Percentiles rank a stretch among this genome's conserved stretches.
These are phyloP conservation scores for Vaccinium macrocarpon DNA, from an alignment of 148 eudicot species.

Conservation along the genomic window DNA sequence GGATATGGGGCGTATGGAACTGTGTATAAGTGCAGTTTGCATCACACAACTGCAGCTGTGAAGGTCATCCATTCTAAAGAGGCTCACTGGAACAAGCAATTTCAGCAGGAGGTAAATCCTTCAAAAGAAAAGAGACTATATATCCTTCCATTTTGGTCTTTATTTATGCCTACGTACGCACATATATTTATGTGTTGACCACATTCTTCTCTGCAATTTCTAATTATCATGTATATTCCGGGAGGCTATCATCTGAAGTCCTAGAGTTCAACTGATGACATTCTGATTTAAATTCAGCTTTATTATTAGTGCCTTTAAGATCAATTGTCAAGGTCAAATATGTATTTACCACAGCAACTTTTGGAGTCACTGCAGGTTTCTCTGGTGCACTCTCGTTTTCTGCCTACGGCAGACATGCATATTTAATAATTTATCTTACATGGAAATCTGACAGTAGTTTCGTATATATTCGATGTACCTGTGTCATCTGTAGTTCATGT, in stretches of 20 bases:
- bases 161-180: not conserved
- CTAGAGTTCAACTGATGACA: not conserved
- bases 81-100: slow-evolving; percentile 49
- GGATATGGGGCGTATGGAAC: slow-evolving; percentile 85
- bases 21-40: slow-evolving; percentile 79
- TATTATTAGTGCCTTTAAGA: not conserved
- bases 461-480: not conserved
- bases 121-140: not conserved
- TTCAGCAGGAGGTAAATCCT: slow-evolving; percentile 66
- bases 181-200: not conserved
- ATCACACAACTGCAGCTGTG: slow-evolving; percentile 75
- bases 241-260: not conserved
- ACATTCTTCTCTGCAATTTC: slow-evolving; percentile 1
- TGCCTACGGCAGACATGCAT: not conserved
- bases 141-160: not conserved
- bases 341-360: not conserved
- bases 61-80: slow-evolving; percentile 76
- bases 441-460: not conserved
- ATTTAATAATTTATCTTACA: not conserved
- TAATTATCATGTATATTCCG: not conserved
- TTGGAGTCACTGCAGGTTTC: not conserved
- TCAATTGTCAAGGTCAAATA: not conserved
- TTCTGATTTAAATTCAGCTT: not conserved
- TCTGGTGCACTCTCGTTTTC: not conserved
- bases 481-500: not conserved